Conservation (phyloP, 2,329 filamentous ascomycete genomes). For the Ambrosiella xylebori region DNA sequence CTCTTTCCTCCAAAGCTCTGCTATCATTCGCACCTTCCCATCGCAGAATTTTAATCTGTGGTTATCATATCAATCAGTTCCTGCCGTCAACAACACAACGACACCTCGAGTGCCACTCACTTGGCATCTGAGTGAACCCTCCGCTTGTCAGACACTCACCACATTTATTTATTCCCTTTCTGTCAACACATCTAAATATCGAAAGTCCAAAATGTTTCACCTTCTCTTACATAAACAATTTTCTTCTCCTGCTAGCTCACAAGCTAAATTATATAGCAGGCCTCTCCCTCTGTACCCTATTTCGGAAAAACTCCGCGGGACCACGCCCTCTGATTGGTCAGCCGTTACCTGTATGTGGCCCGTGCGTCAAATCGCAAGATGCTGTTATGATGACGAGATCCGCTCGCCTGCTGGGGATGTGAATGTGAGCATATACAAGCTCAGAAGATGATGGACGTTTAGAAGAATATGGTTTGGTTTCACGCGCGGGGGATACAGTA, state of each 20-base stretch:
- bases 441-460: background rate
- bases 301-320: too few relatives aligned
- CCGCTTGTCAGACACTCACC: too few relatives aligned
- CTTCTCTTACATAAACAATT: background rate
- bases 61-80: too few relatives aligned
- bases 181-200: background rate
- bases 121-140: too few relatives aligned
- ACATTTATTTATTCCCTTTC: too few relatives aligned
- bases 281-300: too few relatives aligned
- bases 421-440: background rate
- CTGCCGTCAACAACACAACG: too few relatives aligned
- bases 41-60: background rate
- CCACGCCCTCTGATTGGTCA: background rate
- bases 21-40: background rate
- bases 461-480: background rate
- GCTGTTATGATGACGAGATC: slow-evolving; percentile 8
- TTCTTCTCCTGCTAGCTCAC: background rate
- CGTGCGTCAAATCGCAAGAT: slow-evolving; percentile 6
- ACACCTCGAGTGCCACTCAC: too few relatives aligned
- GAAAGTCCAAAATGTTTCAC: background rate
- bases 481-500: background rate
- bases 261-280: background rate
- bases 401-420: background rate
- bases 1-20: too few relatives aligned
- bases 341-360: background rate